Conservation (phyloP, 768 basidiomycete species). For the Lanmaoa rubissima region DNA sequence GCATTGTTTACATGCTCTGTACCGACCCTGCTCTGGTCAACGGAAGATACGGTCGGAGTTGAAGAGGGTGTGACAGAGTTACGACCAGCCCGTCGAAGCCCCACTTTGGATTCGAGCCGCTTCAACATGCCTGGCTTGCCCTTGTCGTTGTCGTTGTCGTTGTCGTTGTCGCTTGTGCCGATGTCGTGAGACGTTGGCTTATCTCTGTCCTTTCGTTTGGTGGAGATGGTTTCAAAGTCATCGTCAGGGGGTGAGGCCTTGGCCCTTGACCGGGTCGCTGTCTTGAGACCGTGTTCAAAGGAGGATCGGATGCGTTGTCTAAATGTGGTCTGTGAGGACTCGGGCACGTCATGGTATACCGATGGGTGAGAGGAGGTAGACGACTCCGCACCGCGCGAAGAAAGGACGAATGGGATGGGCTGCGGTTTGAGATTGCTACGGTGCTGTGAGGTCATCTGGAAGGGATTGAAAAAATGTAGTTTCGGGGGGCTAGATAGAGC, state of each 20-base stretch:
- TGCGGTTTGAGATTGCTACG: slow-evolving; percentile 35
- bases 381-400: slow-evolving; percentile 41
- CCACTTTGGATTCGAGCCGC: slow-evolving; percentile 49
- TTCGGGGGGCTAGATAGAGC: slow-evolving; percentile 39
- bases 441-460: slow-evolving; percentile 46
- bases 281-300: slow-evolving; percentile 63
- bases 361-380: slow-evolving; percentile 31
- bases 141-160: slow-evolving; percentile 34
- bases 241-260: slow-evolving; percentile 41
- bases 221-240: slow-evolving; percentile 40
- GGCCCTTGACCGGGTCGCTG: slow-evolving; percentile 57
- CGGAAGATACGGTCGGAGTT: slow-evolving; percentile 38
- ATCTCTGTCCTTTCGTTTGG: slow-evolving; percentile 45
- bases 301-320: slow-evolving; percentile 59
- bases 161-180: slow-evolving; percentile 29
- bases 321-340: slow-evolving; percentile 52
- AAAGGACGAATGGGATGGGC: slow-evolving; percentile 37
- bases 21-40: slow-evolving; percentile 20
- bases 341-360: slow-evolving; percentile 32
- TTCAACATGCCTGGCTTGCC: slow-evolving; percentile 46
- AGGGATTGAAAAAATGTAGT: slow-evolving; percentile 40
- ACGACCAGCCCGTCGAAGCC: slow-evolving; percentile 46
- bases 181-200: slow-evolving; percentile 32
- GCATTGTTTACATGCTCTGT: slow-evolving; percentile 35
- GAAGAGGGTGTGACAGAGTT: slow-evolving; percentile 39